A percentile compares a stretch with the other conserved stretches of the same genome.
Conservation (phyloP, 1,284 basidiomycete genomes). For the Lentinula novae-zelandiae region DNA sequence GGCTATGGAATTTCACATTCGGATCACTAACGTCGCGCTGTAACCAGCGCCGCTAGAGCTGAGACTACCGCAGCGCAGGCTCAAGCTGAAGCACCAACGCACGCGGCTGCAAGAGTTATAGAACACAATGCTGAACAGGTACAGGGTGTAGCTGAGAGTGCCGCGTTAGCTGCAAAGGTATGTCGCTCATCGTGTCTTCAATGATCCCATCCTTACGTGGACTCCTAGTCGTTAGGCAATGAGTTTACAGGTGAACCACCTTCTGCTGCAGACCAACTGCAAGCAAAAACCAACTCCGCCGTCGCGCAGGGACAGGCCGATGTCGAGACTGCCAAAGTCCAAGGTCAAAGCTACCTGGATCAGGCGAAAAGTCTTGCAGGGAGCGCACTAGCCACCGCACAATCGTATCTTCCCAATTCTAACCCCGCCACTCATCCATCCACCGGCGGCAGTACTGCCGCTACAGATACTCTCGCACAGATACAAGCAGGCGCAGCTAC, state of each 20-base stretch:
- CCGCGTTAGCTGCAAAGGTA: conserved; percentile 47
- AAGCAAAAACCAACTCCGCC: conserved; percentile 46
- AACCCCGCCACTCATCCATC: conserved; percentile 14
- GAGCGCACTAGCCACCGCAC: conserved; percentile 45
- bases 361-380: conserved; percentile 48
- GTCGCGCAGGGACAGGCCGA: conserved; percentile 50
- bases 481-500: conserved; percentile 31
- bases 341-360: conserved; percentile 44
- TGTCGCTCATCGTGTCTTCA: conserved; percentile 6
- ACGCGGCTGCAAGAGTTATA: conserved; percentile 19
- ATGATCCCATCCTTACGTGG: background rate
- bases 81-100: conserved; percentile 11
- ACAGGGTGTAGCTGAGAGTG: conserved; percentile 41
- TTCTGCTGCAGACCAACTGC: conserved; percentile 41
- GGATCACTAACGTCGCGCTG: background rate
- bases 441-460: background rate
- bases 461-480: conserved; percentile 24
- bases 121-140: conserved; percentile 43
- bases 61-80: conserved; percentile 15
- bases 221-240: conserved; percentile 38
- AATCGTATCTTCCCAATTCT: conserved; percentile 22
- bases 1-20: background rate
- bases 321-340: conserved; percentile 39
- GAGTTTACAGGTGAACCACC: conserved; percentile 36
- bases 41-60: conserved; percentile 5